Evolutionary conservation across 1,284 basidiomycete genomes (phyloP), one percentile per base, ranked within the genome.

Genomic region (Singerocomus inundabilis): DNA sequence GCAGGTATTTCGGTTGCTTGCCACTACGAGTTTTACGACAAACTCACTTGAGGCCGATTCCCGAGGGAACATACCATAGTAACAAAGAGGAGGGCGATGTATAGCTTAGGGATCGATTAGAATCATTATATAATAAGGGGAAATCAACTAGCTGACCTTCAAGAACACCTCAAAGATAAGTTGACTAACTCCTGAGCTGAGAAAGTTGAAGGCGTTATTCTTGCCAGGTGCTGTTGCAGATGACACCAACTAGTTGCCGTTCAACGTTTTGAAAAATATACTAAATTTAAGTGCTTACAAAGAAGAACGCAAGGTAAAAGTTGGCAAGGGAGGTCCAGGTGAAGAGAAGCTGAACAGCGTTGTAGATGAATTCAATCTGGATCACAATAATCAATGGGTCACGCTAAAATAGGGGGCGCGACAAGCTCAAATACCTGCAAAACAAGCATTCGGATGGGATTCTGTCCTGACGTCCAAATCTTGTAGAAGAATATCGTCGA

Each of bases 391-490:
- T 34, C 39, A 32, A n/a, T 48, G 30, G 25, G 39, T 30, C 35
- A 38, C n/a, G 34, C 53, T 28, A 4, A 32, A 51, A 52, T 26
- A 21, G 31, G 16, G 11, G 30, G 35, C 29, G 40, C 0, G 28
- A 39, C 3, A 29, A 37, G 55, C 2, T 47, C 24, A 32, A 25
- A 44, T 52, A 86, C 77, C 71, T 84, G 85, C n/a, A 95, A 77
- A 47, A 84, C 60, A 52, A 93, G 78, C 75, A 89, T 94, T 54
- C 93, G 79, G 73, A 94, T 83, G 68, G 92, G 84, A 60, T 81
- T 80, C 66, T 96, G 93, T 3, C 93, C 93, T n/a, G 89, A 92
- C 1, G 88, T 85, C 88, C 91, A 93, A 57, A 96, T 90, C 48
- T 82, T 80, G 72, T 79, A 91, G 74, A 85, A 92, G 71, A 88